Conservation (phyloP, 129 eudicot genomes). For the Flaveria linearis region DNA sequence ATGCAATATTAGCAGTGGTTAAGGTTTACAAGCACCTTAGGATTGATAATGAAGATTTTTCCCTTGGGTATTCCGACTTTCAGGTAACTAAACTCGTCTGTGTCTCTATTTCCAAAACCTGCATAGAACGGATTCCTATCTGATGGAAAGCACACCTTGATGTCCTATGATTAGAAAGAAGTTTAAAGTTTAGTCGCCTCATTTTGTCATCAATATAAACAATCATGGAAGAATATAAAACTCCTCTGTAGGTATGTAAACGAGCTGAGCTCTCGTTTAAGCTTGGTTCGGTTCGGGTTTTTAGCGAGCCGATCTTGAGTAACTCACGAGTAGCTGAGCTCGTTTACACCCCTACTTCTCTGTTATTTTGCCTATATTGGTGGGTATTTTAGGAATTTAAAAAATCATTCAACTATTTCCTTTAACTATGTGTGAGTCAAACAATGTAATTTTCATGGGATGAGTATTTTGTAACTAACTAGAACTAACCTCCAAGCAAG, state of each 20-base stretch:
- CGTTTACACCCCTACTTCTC: no score
- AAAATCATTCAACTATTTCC: background rate
- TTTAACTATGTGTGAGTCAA: background rate
- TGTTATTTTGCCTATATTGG: background rate
- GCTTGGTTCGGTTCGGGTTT: background rate
- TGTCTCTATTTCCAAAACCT: conserved; percentile 97
- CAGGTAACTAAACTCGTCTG: conserved; percentile 88
- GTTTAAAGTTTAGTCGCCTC: background rate
- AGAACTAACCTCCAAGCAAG: conserved; percentile 85
- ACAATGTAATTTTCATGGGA: conserved; percentile 21
- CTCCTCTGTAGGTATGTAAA: background rate
- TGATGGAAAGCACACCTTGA: conserved; percentile 77
- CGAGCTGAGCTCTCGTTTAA: background rate
- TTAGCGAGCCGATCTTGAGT: background rate
- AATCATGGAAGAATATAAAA: background rate
- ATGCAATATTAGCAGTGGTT: background rate
- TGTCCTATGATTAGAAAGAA: conserved; percentile 55
- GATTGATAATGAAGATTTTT: conserved; percentile 85
- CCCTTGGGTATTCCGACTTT: conserved; percentile 90
- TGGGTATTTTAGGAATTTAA: conserved; percentile 11
- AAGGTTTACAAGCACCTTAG: conserved; percentile 59
- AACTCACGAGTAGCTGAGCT: no score
- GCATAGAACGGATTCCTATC: conserved; percentile 94
- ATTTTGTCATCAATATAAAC: background rate
- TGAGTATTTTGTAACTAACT: background rate